Conservation (phyloP, 208 protist genomes). For the Trypanosoma boissoni region DNA sequence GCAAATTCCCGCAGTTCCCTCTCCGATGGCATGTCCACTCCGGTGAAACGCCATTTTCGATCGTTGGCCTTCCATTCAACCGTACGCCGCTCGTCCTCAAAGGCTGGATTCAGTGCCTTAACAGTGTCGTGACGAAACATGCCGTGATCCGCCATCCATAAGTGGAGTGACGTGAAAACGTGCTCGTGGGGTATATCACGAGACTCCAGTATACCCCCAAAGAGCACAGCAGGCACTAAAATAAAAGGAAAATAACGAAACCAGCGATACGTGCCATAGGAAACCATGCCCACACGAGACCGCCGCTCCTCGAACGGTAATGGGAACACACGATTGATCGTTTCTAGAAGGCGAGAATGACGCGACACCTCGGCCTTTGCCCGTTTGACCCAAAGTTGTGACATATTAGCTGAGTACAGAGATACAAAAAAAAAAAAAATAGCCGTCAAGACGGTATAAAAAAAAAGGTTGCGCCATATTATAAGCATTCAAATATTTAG, state of each 20-base stretch:
- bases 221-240: constrained; percentile 58
- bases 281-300: constrained; percentile 79
- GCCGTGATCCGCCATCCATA: constrained; percentile 87
- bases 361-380: constrained; percentile 83
- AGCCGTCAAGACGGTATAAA: not conserved
- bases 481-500: not conserved
- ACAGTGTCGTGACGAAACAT: constrained; percentile 87
- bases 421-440: not conserved
- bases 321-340: constrained; percentile 82
- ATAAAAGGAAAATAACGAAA: constrained; percentile 76
- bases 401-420: constrained; percentile 37
- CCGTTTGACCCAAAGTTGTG: constrained; percentile 86
- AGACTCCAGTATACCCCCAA: constrained; percentile 68
- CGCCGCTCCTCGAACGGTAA: constrained; percentile 86
- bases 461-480: not conserved
- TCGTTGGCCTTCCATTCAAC: constrained; percentile 88
- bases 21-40: constrained; percentile 74
- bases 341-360: constrained; percentile 77
- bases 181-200: constrained; percentile 85
- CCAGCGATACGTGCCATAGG: constrained; percentile 83
- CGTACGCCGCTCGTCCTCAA: constrained; percentile 77
- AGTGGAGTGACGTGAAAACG: constrained; percentile 80
- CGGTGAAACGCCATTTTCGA: constrained; percentile 83
- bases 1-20: constrained; percentile 78
- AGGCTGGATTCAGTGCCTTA: constrained; percentile 83